Evolutionary conservation across 495 filamentous ascomycete genomes (phyloP).

Genomic region (Gamarada debralockiae): DNA sequence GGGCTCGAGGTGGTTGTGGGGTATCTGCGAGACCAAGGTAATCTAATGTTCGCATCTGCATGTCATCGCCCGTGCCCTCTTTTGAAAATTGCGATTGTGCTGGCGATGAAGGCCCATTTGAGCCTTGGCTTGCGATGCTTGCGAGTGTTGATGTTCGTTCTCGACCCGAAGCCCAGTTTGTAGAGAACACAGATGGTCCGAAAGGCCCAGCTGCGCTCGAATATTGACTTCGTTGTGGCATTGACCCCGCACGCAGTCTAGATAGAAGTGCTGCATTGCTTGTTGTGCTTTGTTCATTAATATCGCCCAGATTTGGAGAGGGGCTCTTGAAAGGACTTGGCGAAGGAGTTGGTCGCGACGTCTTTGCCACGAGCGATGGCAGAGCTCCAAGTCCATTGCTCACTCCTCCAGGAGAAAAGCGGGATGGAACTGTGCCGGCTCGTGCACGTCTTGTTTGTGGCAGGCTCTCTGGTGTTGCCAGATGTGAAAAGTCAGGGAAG

Average conservation of each 20-base stretch:
- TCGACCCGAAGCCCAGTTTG: conserved; percentile 71
- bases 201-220: conserved; percentile 62
- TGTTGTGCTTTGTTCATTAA: conserved; percentile 39
- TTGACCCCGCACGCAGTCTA: conserved; percentile 87
- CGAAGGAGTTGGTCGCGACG: conserved; percentile 83
- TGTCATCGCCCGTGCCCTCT: conserved; percentile 83
- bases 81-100: conserved; percentile 85
- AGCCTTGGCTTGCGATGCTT: conserved; percentile 67
- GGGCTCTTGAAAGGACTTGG: conserved; percentile 85
- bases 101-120: conserved; percentile 86
- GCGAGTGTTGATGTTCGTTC: conserved; percentile 81
- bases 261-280: conserved; percentile 73
- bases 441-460: conserved; percentile 65
- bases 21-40: conserved; percentile 95
- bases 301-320: conserved; percentile 67
- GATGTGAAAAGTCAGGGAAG: conserved; percentile 83
- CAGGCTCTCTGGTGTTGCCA: conserved; percentile 52
- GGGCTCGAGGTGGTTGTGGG: conserved; percentile 73
- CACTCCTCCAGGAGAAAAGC: conserved; percentile 73
- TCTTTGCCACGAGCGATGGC: conserved; percentile 69
- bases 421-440: conserved; percentile 94
- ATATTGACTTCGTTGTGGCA: conserved; percentile 82
- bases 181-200: conserved; percentile 84
- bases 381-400: conserved; percentile 51
- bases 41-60: conserved; percentile 85